These are phyloP conservation scores for Rhizopogon vulgaris DNA, from an alignment of 768 basidiomycete genomes.

Conservation along the genomic window DNA sequence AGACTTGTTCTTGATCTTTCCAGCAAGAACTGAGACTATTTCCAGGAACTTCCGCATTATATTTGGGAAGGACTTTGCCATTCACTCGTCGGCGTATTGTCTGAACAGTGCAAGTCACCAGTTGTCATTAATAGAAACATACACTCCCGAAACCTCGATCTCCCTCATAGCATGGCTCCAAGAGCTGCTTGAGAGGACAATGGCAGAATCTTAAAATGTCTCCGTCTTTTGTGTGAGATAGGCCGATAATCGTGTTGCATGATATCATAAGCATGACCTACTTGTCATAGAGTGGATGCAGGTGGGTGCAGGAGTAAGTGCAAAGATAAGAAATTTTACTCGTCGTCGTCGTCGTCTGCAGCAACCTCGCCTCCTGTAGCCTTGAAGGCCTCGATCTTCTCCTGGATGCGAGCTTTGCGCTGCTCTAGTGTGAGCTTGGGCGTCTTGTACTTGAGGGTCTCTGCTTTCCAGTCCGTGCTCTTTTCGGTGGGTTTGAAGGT, in stretches of 20 bases:
- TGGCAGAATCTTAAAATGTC: slow-evolving; percentile 16
- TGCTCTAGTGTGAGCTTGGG: slow-evolving; percentile 67
- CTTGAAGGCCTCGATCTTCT: slow-evolving; percentile 89
- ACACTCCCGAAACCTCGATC: slow-evolving; percentile 23
- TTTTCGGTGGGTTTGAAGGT: slow-evolving; percentile 87
- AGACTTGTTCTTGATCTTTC: slow-evolving; percentile 23
- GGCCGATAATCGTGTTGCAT: slow-evolving; percentile 10
- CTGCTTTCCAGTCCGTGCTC: slow-evolving; percentile 86
- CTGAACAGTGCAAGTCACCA: slow-evolving; percentile 39
- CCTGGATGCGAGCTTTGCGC: slow-evolving; percentile 74
- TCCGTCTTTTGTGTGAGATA: neutral
- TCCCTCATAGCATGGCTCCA: slow-evolving; percentile 52
- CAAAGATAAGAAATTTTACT: slow-evolving; percentile 36
- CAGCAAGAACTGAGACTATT: neutral
- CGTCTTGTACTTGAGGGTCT: slow-evolving; percentile 65
- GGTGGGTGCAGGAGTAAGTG: neutral
- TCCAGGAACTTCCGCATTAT: slow-evolving; percentile 59
- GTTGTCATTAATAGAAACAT: slow-evolving; percentile 37
- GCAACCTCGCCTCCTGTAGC: slow-evolving; percentile 42
- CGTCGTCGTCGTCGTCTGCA: slow-evolving; percentile 43
- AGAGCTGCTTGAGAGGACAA: slow-evolving; percentile 37
- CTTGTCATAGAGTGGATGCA: slow-evolving; percentile 4
- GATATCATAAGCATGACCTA: slow-evolving; percentile 14
- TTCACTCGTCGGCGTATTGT: slow-evolving; percentile 56
- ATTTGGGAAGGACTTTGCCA: slow-evolving; percentile 41